Percentiles rank a stretch among this genome's conserved stretches.
Evolutionary conservation across 164 flowering plant species (phyloP).

Genomic region (Kingdonia uniflora): DNA sequence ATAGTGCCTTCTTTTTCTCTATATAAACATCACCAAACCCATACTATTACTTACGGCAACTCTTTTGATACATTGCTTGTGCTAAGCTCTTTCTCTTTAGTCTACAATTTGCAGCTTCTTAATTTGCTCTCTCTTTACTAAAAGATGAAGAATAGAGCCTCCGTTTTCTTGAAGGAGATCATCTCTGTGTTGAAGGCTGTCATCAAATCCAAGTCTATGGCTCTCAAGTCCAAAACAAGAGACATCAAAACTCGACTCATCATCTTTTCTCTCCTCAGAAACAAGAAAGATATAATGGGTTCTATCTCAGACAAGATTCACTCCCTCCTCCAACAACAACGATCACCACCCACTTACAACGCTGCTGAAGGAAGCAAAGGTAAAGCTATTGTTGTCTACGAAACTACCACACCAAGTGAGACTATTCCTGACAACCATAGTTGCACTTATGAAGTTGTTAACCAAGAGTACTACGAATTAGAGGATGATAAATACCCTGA

Average conservation of each 20-base stretch:
- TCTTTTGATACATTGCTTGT: no score
- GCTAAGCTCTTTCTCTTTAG: no score
- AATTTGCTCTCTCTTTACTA: no score
- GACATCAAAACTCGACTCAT: conserved; percentile 39
- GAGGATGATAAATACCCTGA: conserved; percentile 31
- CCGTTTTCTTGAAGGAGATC: conserved; percentile 34
- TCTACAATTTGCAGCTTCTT: no score
- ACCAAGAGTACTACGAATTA: conserved; percentile 6
- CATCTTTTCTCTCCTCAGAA: conserved; percentile 34
- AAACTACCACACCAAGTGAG: conserved; percentile 5
- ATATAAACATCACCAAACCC: no score
- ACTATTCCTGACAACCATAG: conserved; percentile 3
- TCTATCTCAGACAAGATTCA: conserved; percentile 43
- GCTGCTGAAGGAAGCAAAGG: conserved; percentile 3
- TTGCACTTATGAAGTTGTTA: background rate
- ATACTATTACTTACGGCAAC: no score
- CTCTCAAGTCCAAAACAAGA: conserved; percentile 35
- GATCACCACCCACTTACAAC: background rate
- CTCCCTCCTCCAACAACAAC: conserved; percentile 21
- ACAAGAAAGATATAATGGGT: conserved; percentile 35
- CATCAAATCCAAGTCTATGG: conserved; percentile 35
- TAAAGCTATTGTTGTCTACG: conserved; percentile 24
- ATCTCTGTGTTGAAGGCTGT: conserved; percentile 22
- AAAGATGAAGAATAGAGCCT: conserved; percentile 46
- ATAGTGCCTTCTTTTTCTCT: no score